phyloP scores from a whole-genome alignment of 2,329 filamentous ascomycete species.

The Pseudogymnoascus sp. region DNA sequence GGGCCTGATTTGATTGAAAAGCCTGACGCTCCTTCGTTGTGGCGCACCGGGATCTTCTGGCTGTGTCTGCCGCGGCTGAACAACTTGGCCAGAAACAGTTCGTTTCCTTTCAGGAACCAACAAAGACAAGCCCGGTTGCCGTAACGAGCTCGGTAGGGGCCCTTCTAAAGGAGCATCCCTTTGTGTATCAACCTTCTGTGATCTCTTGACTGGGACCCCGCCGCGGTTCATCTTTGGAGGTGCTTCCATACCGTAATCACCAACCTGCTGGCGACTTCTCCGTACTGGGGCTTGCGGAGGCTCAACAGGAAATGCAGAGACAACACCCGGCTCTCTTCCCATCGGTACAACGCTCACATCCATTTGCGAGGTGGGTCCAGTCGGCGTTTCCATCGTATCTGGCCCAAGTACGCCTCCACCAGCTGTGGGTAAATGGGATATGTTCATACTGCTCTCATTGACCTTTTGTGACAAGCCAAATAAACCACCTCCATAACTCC shows the following conservation, averaged over 20 bases:
- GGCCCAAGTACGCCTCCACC: slow-evolving; percentile 29
- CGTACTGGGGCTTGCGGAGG: slow-evolving; percentile 40
- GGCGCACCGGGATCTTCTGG: slow-evolving; percentile 53
- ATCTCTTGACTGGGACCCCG: slow-evolving; percentile 22
- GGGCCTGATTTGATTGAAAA: slow-evolving; percentile 63
- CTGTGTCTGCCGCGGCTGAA: slow-evolving; percentile 41
- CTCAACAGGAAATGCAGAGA: slow-evolving; percentile 29
- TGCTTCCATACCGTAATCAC: slow-evolving; percentile 27
- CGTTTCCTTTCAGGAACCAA: slow-evolving; percentile 64
- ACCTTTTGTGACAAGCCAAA: slow-evolving; percentile 27
- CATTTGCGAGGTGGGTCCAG: slow-evolving; percentile 35
- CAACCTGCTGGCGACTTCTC: slow-evolving; percentile 25
- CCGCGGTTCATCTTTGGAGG: slow-evolving; percentile 27
- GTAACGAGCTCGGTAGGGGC: slow-evolving; percentile 1
- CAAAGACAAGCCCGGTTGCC: slow-evolving; percentile 15
- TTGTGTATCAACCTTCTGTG: slow-evolving; percentile 11
- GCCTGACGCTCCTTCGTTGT: slow-evolving; percentile 62
- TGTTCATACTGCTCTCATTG: slow-evolving; percentile 28
- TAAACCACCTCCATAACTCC: slow-evolving; percentile 23
- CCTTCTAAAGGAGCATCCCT: not conserved
- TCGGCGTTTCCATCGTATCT: slow-evolving; percentile 58
- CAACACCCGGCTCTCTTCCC: slow-evolving; percentile 22
- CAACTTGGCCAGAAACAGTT: slow-evolving; percentile 78
- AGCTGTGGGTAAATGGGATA: slow-evolving; percentile 26
- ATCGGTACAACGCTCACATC: slow-evolving; percentile 26